phyloP scores from a whole-genome alignment of 2,329 filamentous ascomycete species.

The Scedosporium aurantiacum region DNA sequence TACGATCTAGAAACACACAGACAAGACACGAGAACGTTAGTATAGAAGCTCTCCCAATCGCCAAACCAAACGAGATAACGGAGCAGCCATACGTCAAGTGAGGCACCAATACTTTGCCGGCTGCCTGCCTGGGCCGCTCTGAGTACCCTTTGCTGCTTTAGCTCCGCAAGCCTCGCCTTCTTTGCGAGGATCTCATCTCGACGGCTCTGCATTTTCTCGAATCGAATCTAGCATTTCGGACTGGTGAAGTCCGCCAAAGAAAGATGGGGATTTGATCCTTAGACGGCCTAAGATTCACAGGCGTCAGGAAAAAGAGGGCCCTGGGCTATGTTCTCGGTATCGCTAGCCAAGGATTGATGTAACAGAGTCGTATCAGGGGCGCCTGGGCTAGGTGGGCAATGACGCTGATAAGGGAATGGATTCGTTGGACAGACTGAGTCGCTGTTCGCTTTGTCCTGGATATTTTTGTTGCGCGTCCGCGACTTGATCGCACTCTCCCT shows the following conservation, averaged over 20 bases:
- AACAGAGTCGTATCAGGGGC: not conserved
- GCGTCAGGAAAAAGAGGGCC: not conserved
- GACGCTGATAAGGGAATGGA: not conserved
- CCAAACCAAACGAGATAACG: constrained; percentile 1
- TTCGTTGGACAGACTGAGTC: no score
- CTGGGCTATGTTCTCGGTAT: no score
- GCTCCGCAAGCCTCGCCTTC: constrained; percentile 90
- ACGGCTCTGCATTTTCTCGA: constrained; percentile 21
- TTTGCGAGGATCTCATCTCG: constrained; percentile 95
- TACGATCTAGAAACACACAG: constrained; percentile 46
- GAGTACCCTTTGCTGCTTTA: constrained; percentile 83
- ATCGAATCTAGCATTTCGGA: constrained; percentile 3
- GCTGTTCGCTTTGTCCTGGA: not conserved
- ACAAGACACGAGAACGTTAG: constrained; percentile 14
- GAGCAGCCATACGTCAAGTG: constrained; percentile 55
- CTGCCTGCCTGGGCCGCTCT: constrained; percentile 65
- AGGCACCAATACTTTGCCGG: constrained; percentile 56
- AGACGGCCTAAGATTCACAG: not conserved
- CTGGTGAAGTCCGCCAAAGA: not conserved
- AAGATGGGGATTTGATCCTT: not conserved
- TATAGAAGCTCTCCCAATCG: not conserved
- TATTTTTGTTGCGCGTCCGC: not conserved
- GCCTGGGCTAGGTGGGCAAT: not conserved
- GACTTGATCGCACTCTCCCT: not conserved
- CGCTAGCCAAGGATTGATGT: no score